Base-by-base conservation (phyloP, 2,329 filamentous ascomycete species). In the Fusarium sp. region DNA sequence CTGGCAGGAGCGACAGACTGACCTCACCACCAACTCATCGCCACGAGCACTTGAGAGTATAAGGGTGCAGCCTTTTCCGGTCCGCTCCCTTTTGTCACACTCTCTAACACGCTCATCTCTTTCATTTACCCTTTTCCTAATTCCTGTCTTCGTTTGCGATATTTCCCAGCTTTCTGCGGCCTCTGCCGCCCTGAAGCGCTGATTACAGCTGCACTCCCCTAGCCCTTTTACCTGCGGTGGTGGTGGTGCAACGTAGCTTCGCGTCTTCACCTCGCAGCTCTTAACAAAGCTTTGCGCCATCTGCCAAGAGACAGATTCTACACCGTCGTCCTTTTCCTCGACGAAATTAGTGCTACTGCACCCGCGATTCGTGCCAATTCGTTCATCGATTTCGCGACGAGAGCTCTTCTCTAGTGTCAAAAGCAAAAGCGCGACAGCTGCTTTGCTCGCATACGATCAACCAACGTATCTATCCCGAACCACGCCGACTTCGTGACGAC, bases 21-120 rank as follows among this genome's bases (percentile, higher is more conserved):
- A 72, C 71, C 71, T 77, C 70, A 71, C 67, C 68, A 68, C 50
- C 66, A 66, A 66, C 61, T 69, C 71, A 74, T 74, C 68, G 53
- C 60, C 68, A 68, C 68, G 63, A 69, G 58, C 58, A 49, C 59
- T 67, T 50, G 66, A 77, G 73, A 72, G 68, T 73, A 75, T 73
- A 77, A 77, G 75, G 72, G 76, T 72, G 75, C 70, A 69, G 33
- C 64, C 71, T 61, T 53, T 59, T 61, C 66, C 65, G 65, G 60
- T 57, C 65, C 64, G 67, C 67, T 68, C 65, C 42, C 56, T 69
- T 58, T 58, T 61, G 36, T 53, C 39, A 18, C 46, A 43, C 60
- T 68, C 56, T 57, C 44, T n/a, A 53, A 24, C 31, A 68, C 53
- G 53, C 69, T 49, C 58, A 48, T 68, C 58, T 65, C 58, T 62